Percentiles rank a stretch among this genome's conserved stretches.
These are phyloP conservation scores for Gonapodya prolifera DNA, from an alignment of 192 early-diverging fungal genomes.

Conservation along the genomic window DNA sequence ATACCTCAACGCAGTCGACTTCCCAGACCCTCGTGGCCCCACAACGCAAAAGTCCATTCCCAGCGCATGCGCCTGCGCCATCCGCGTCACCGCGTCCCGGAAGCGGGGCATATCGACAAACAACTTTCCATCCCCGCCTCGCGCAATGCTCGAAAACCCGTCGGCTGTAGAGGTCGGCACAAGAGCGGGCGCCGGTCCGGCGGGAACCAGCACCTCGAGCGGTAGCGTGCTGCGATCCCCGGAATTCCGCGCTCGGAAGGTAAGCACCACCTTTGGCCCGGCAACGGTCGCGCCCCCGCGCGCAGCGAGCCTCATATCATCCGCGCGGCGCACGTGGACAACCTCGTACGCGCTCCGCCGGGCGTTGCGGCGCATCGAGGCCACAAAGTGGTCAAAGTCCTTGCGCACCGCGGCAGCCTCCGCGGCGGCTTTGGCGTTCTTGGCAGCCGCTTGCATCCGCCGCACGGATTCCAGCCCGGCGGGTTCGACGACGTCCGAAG, in stretches of 20 bases:
- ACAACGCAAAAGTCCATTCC: slow-evolving; percentile 55
- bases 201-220: slow-evolving; percentile 1
- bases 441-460: neutral
- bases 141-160: neutral
- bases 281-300: neutral
- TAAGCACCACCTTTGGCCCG: neutral
- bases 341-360: too few species aligned
- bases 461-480: neutral
- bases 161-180: neutral
- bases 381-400: too few species aligned
- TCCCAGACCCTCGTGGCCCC: slow-evolving; percentile 62
- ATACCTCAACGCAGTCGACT: slow-evolving; percentile 48
- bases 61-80: slow-evolving; percentile 36
- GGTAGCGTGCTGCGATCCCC: too few species aligned
- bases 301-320: too few species aligned
- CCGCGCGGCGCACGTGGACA: too few species aligned
- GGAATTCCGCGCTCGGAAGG: too few species aligned
- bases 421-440: too few species aligned
- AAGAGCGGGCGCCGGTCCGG: neutral
- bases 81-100: slow-evolving; percentile 26
- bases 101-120: slow-evolving; percentile 46
- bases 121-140: slow-evolving; percentile 17
- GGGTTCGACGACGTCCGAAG: neutral
- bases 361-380: too few species aligned
- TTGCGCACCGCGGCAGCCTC: too few species aligned